Conservation (phyloP, 805 yeast species). For the Candida coleopterorum region DNA sequence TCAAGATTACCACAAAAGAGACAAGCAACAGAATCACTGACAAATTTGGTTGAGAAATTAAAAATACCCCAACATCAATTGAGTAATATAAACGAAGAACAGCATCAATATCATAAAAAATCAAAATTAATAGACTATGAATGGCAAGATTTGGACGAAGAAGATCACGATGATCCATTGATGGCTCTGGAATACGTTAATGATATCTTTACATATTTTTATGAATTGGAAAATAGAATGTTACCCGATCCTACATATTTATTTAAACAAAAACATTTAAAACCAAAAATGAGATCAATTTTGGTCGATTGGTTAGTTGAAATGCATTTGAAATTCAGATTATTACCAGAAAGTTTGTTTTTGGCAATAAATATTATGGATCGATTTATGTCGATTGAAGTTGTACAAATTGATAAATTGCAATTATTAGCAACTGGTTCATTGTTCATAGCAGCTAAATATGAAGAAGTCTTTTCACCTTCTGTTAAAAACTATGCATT, state of each 20-base stretch:
- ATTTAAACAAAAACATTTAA: conserved; percentile 56
- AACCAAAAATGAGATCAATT: conserved; percentile 81
- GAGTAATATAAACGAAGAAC: conserved; percentile 8
- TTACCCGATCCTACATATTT: conserved; percentile 71
- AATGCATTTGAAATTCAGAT: conserved; percentile 77
- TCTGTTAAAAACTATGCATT: conserved; percentile 80
- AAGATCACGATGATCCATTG: conserved; percentile 63
- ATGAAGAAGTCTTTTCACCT: conserved; percentile 88
- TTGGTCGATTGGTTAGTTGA: conserved; percentile 93
- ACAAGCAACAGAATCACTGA: conserved; percentile 51
- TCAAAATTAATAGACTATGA: conserved; percentile 39
- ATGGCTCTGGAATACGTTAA: conserved; percentile 92
- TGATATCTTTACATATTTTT: conserved; percentile 79
- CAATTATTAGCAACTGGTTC: conserved; percentile 86
- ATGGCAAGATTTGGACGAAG: conserved; percentile 74
- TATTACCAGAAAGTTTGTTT: conserved; percentile 81
- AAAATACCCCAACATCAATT: conserved; percentile 8
- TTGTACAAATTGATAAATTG: conserved; percentile 70
- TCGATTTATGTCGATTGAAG: conserved; percentile 71
- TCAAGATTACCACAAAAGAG: conserved; percentile 44
- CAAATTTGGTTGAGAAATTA: conserved; percentile 38
- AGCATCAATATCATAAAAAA: conserved; percentile 31
- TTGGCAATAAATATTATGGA: conserved; percentile 85
- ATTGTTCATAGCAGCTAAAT: conserved; percentile 85
- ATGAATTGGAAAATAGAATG: conserved; percentile 65